Base-by-base conservation (phyloP, 768 basidiomycete species). In the Lactarius vividus region DNA sequence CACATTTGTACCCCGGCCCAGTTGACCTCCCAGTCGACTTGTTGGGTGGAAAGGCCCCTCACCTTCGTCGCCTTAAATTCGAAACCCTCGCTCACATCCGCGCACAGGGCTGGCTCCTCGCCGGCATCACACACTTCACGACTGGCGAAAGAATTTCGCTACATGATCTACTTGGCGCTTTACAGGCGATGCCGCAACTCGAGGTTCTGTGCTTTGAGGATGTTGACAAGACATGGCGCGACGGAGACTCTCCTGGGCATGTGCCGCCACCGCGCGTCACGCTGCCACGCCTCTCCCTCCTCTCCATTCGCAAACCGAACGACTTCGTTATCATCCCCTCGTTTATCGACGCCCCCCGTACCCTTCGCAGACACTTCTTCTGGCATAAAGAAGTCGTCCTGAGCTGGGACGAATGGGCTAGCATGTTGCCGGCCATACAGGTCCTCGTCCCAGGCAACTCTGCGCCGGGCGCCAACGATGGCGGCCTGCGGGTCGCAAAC, bases 301-400 rank as follows among this genome's bases (percentile, higher is more conserved):
- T 66, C 16, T 40, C 65, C 8, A 54, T 66, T 57, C 31, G 52
- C 10, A 44, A 52, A 8, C 61, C 57, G 16, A 40, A 61, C 1
- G 37, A 57, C 11, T 58, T 66, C 57, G 52, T 55, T 31, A 2
- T 31, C 4, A 61, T 66, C 20, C 10, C 55, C 5, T 31, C 23
- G 28, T 40, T 16, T 52, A 59, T 66, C 49, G 57, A 59, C n/a
- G 65, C 57, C 0, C 61, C 57, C 11, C 18, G 39, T 5, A 66
- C 65, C 2, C 61, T 66, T 28, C 65, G 65, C 52, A 33, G 57
- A 28, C 49, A 58, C 57, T 31, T 66, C 49, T 62, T 62, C 57
- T 66, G 65, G 65, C 61, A 29, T 4, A 28, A 20, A n/a, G 35
- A 49, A 46, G 39, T 61, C 1, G 46, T 66, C 8, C 15, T 49